Evolutionary conservation across 2,329 filamentous ascomycete genomes (phyloP), one percentile per base, ranked within the genome.

Genomic region (Pyrenochaeta sp.): DNA sequence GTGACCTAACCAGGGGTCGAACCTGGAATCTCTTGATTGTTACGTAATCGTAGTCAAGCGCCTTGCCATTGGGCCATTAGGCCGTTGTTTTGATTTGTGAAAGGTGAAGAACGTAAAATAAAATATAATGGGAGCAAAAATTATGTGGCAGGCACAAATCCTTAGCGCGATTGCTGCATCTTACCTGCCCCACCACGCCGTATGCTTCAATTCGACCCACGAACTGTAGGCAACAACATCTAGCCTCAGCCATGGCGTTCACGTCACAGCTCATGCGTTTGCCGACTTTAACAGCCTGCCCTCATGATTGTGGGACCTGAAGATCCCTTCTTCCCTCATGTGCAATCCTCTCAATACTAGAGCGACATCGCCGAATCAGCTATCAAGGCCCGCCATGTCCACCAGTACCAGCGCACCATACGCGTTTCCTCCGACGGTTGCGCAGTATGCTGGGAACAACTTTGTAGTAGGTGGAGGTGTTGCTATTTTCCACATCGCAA

Each of bases 21-120:
- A 57, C 63, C 66, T 69, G 66, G 63, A 68, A 69, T 70, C 67
- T 70, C 65, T 68, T 70, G 67, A 70, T 70, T 40, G 43, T 45
- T 14, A 33, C 48, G 20, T n/a, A 56, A 66, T 81, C 80, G 80
- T 82, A 82, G 80, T 82, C 80, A 82, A 81, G 78, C 80, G 79
- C 80, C 80, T 82, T 82, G 79, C 79, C 80, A 82, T 82, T 82
- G 79, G 79, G 80, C 80, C 80, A 82, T 66, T 64, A 56, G 64
- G 54, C 67, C 67, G 47, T 15, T 42, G 53, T 59, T 54, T 30
- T 58, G 20, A 46, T 63, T 48, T 12, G 33, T 36, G 18, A 11
- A 17, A 12, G 6, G 21, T 40, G 29, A 14, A 0, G 0, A n/a
- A 9, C 29, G 27, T 23, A 30, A 4, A 14, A 18, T 4, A 44